phyloP scores from a whole-genome alignment of 2,329 filamentous ascomycete species.

The Aspergillus tanneri region DNA sequence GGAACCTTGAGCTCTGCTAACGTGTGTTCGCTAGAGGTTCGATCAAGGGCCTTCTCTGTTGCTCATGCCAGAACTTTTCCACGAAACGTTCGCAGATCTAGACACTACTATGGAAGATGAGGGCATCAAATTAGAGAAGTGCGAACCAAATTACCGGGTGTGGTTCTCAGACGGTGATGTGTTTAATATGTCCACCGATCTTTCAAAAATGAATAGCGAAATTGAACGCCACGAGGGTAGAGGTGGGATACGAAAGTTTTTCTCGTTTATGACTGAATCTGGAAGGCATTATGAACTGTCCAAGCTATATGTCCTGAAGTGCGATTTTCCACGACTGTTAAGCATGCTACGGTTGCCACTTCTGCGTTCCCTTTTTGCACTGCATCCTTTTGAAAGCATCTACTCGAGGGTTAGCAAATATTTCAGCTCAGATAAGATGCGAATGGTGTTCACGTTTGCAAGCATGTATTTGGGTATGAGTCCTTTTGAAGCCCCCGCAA shows the following conservation, averaged over 20 bases:
- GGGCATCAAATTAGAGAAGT: slow-evolving; percentile 67
- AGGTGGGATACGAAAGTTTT: slow-evolving; percentile 68
- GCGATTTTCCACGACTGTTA: slow-evolving; percentile 63
- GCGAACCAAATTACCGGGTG: slow-evolving; percentile 72
- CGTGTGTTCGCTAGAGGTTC: slow-evolving; percentile 57
- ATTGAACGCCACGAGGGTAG: slow-evolving; percentile 72
- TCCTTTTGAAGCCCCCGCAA: slow-evolving; percentile 72
- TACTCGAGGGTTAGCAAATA: slow-evolving; percentile 65
- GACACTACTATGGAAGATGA: slow-evolving; percentile 65
- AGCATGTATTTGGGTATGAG: slow-evolving; percentile 85
- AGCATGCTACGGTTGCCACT: slow-evolving; percentile 61
- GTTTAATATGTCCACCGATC: slow-evolving; percentile 62
- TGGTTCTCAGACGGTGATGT: slow-evolving; percentile 67
- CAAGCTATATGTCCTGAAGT: slow-evolving; percentile 63
- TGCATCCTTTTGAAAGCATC: slow-evolving; percentile 72
- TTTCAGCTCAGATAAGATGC: slow-evolving; percentile 67
- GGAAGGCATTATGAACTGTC: slow-evolving; percentile 70
- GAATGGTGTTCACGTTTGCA: slow-evolving; percentile 72
- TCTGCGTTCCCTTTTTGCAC: slow-evolving; percentile 55
- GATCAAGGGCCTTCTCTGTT: slow-evolving; percentile 75
- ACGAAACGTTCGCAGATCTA: slow-evolving; percentile 67
- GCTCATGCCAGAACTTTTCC: slow-evolving; percentile 68
- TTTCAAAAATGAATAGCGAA: slow-evolving; percentile 67
- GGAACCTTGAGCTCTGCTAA: slow-evolving; percentile 1
- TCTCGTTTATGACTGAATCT: slow-evolving; percentile 65